Evolutionary conservation across 2,329 filamentous ascomycete genomes (phyloP), one percentile per base, ranked within the genome.

Genomic region (Leptographium radiaticola): DNA sequence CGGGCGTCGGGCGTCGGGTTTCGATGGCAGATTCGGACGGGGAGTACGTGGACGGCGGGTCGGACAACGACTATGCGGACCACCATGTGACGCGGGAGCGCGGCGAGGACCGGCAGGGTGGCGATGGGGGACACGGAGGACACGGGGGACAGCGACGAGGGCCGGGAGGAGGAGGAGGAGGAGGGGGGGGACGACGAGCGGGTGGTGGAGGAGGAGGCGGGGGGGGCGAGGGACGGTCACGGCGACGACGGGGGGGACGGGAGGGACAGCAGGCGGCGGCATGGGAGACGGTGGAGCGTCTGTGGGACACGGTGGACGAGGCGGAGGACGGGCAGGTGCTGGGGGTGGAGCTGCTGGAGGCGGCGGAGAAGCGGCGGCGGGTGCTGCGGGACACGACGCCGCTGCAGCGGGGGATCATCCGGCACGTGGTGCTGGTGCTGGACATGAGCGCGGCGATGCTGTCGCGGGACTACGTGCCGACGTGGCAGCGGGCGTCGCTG

Each of bases 381-480:
- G 72, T 97, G 57, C 76, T 95, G 57, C 87, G 89, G 67, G 93
- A 98, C 67, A 97, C 93, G 33, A 97, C 91, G 49, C 93, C 93
- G 13, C 75, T 98, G 53, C 93, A 98, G 70, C 81, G 93, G 62
- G 93, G 93, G 58, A 98, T 98, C 63, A 98, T 98, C 68, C 84
- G 93, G n/a, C 91, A 98, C 69, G 72, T 97, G 50, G 83, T 97
- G 54, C 75, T 98, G 25, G 84, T 97, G 42, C 72, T 98, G 38
- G 93, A 98, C 68, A 84, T 97, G 69, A 95, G 88, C 25, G 85
- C 87, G 59, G 88, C 91, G 51, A 98, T 98, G 93, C 71, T 81
- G 6, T 90, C 97, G 68, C 97, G 97, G 69, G 93, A 98, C 65
- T 76, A 97, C 60, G 81, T 93, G 31, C 93, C 93, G 7, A 95